Percentiles rank a stretch among this genome's conserved stretches.
Evolutionary conservation across 345 rosid genomes (phyloP).

Genomic region (Lenwebbia sp.): DNA sequence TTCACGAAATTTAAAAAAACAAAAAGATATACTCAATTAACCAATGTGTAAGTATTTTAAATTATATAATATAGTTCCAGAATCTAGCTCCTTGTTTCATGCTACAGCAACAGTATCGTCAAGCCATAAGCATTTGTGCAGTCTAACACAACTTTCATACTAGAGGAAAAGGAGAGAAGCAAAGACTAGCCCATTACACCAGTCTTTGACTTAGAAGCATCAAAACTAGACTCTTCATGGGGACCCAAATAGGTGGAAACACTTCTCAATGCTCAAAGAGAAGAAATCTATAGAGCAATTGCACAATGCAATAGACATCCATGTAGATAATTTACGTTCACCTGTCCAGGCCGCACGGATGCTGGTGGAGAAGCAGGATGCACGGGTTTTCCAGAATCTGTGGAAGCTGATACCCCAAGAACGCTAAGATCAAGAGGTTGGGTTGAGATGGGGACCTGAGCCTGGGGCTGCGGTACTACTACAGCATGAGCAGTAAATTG

Average conservation of each 20-base stretch:
- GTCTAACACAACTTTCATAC: neutral
- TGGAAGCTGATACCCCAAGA: constrained; percentile 65
- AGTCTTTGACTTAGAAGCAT: neutral
- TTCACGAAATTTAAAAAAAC: neutral
- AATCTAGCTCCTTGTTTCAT: neutral
- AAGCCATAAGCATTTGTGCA: neutral
- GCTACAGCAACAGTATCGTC: neutral
- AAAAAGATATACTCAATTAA: neutral
- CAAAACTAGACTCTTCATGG: neutral
- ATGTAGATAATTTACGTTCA: constrained; percentile 5
- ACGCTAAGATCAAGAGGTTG: constrained; percentile 93
- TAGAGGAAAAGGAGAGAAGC: neutral
- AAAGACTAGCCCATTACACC: neutral
- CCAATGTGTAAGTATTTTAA: neutral
- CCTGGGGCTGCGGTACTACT: constrained; percentile 23
- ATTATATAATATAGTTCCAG: neutral
- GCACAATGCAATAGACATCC: neutral
- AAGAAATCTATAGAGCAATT: neutral
- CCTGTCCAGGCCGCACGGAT: constrained; percentile 96
- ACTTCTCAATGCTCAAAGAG: neutral
- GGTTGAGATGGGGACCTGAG: constrained; percentile 37
- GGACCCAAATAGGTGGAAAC: neutral
- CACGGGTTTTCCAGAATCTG: constrained; percentile 53
- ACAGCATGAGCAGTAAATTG: constrained; percentile 37
- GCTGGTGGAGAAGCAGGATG: constrained; percentile 46